Evolutionary conservation across 192 early-diverging fungal species (phyloP), one percentile per base, ranked within the genome.

Genomic region (Coemansia sp.): DNA sequence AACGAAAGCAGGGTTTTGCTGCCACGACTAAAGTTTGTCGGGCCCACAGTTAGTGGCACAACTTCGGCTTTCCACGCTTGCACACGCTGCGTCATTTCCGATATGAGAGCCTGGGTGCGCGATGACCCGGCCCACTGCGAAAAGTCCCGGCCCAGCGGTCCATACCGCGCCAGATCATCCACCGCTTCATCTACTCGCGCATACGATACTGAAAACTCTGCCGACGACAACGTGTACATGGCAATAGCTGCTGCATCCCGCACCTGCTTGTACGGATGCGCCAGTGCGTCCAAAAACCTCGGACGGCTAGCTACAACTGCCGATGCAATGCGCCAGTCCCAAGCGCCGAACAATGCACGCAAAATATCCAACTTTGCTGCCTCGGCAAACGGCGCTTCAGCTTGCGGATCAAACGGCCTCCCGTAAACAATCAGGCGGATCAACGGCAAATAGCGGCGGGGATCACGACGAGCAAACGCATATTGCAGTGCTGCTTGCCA

Each of bases 211-310:
- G 86, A 73, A 58, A 85, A 88, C 57, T 85, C 81, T 1, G 85
- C 60, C 34, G 88, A 84, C 31, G 85, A 76, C 12, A 87, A 58
- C 60, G 84, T 83, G 57, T 91, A 88, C 58, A 96, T 86, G 51
- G 86, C 79, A 6, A 77, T 78, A 23, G 92, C 94, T 4, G 94
- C 64, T 14, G 83, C 73, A 56, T 94, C 89, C 4, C 96, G 84
- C 21, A 97, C 92, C 71, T 94, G 93, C 61, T 95, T 87, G 78
- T 97, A 98, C 10, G 93, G 93, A 71, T 93, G 88, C 12, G 77
- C 73, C 58, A 93, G 66, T 31, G 83, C 80, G 11, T 79, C 66
- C 42, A 66, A 20, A 26, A 80, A 63, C 5, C 73, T 68, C 21
- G 68, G 72, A 24, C 52, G 63, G 52, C 72, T 71, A 12, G 66